Percentiles rank a stretch among this genome's conserved stretches.
These are phyloP conservation scores for Malus sylvestris DNA, from an alignment of 306 rosid genomes.

Conservation along the genomic window DNA sequence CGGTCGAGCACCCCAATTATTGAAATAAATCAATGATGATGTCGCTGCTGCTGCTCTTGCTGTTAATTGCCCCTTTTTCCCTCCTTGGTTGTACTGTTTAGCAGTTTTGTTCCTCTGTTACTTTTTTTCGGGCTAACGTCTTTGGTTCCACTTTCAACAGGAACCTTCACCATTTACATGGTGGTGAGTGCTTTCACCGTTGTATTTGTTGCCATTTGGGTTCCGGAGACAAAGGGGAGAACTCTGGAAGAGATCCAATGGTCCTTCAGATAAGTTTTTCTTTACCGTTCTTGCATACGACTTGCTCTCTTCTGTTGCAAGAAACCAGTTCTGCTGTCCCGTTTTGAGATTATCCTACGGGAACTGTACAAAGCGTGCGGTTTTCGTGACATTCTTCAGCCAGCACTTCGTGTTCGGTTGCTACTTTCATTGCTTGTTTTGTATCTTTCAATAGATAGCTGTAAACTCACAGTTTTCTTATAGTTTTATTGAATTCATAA, in stretches of 20 bases:
- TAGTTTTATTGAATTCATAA: background rate
- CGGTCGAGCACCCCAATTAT: background rate
- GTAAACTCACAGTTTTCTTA: background rate
- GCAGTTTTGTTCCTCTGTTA: background rate
- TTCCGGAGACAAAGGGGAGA: constrained; percentile 94
- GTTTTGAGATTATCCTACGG: constrained; percentile 10
- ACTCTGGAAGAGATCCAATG: constrained; percentile 84
- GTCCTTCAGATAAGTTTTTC: constrained; percentile 67
- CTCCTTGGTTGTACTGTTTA: background rate
- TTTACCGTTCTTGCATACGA: constrained; percentile 2
- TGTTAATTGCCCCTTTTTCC: background rate
- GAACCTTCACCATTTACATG: constrained; percentile 77
- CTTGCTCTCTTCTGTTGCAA: background rate
- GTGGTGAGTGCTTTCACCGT: constrained; percentile 51
- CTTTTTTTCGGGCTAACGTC: background rate
- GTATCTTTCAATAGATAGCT: background rate
- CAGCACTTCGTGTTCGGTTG: background rate
- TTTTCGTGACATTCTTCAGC: constrained; percentile 11
- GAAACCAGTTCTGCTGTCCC: constrained; percentile 9
- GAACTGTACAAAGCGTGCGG: background rate
- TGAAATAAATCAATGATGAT: background rate
- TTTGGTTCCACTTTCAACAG: constrained; percentile 37
- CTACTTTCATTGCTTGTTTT: background rate
- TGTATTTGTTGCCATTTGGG: constrained; percentile 65
- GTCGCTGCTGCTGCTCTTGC: background rate